These are phyloP conservation scores for Daldinia caldariorum DNA, from an alignment of 495 filamentous ascomycete genomes.

Conservation along the genomic window DNA sequence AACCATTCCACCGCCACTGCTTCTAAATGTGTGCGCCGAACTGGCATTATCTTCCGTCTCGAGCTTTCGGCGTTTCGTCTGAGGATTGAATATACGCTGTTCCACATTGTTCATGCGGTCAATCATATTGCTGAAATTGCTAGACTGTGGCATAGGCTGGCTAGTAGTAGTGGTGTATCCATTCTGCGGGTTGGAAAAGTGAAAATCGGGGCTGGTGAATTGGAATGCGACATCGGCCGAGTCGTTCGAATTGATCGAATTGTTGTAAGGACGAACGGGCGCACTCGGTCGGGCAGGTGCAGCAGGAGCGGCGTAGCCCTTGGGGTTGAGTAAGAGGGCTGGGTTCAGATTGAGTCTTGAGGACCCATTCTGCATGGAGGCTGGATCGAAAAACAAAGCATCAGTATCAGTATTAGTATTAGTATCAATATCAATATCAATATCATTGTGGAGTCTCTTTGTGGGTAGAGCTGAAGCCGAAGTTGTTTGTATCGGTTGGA, in stretches of 20 bases:
- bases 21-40: slow-evolving; percentile 54
- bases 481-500: slow-evolving; percentile 4
- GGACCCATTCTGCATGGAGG: slow-evolving; percentile 39
- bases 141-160: slow-evolving; percentile 31
- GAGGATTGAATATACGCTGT: slow-evolving; percentile 66
- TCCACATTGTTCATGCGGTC: slow-evolving; percentile 79
- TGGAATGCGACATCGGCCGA: slow-evolving; percentile 46
- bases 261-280: slow-evolving; percentile 18
- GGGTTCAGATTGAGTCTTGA: slow-evolving; percentile 47
- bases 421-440: slow-evolving; percentile 21
- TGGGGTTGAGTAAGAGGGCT: slow-evolving; percentile 53
- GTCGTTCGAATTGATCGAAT: slow-evolving; percentile 26
- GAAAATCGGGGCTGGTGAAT: slow-evolving; percentile 19
- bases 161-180: slow-evolving; percentile 13
- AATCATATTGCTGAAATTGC: slow-evolving; percentile 61
- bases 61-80: slow-evolving; percentile 71
- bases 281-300: slow-evolving; percentile 23
- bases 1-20: slow-evolving; percentile 64
- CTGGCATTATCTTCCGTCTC: slow-evolving; percentile 57
- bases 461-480: slow-evolving; percentile 1
- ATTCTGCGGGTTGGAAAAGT: slow-evolving; percentile 54
- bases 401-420: slow-evolving; percentile 24
- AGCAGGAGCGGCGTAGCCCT: slow-evolving; percentile 33
- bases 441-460: slow-evolving; percentile 22
- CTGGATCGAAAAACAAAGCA: slow-evolving; percentile 20